Evolutionary conservation across 345 rosid genomes (phyloP), one percentile per base, ranked within the genome.

Genomic region (Syzygium jambos): DNA sequence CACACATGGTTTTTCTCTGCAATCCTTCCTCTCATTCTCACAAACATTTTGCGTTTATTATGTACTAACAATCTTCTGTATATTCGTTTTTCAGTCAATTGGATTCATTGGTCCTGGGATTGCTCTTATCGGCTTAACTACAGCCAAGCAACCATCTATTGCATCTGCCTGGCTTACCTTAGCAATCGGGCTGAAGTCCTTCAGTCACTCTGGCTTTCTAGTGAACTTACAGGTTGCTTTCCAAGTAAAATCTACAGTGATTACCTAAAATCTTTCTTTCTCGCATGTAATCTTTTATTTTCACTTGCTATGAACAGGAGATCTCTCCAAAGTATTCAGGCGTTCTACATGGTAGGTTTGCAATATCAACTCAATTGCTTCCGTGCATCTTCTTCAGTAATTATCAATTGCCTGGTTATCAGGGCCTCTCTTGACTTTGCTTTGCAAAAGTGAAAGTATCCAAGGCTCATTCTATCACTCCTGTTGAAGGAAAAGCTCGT

Each of bases 131-230:
- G 98, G 98, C 86, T 91, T 98, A 87, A 93, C 96, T 23, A 85
- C 97, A 61, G 96, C 99, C 87, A 96, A 92, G 89, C 91, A 88
- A 61, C 98, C 98, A 86, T 86, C 90, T 73, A 49, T 91, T 84
- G 98, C 98, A 85, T 98, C 99, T 90, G 96, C 98, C 84, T 96
- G 99, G 99, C 96, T 98, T 82, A 94, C 99, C 80, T 80, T 96
- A 90, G 99, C 98, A 29, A 95, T 95, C 88, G 99, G 97, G 78
- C 91, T 96, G 51, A 98, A 98, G 92, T 93, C 99, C 84, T 97
- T 96, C 91, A 95, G 99, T 92, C 99, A 96, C 90, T 92, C 96
- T 27, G 99, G 99, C 55, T 98, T 98, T 92, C 98, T 96, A 87
- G 98, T 98, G 86, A 98, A 96, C 88, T 93, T 98, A 90, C 99